These are phyloP conservation scores for Urochloa ruziziensis DNA, from an alignment of 176 grass and related monocot genomes.

Conservation along the genomic window DNA sequence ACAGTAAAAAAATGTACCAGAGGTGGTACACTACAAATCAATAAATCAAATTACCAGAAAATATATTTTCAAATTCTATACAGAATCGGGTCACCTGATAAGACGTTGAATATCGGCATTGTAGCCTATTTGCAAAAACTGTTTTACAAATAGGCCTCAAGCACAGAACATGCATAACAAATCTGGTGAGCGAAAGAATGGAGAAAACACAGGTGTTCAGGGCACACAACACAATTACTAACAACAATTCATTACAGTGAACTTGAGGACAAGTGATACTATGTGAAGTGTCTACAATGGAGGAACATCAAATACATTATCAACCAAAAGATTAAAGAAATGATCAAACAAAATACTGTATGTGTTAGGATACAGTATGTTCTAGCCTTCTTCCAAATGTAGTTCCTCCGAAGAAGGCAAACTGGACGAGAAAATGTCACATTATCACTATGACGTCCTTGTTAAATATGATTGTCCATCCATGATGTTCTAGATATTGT, in stretches of 20 bases:
- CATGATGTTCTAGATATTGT: constrained; percentile 39
- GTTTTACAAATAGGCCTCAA: not conserved
- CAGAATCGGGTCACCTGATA: not conserved
- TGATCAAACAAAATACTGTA: constrained; percentile 44
- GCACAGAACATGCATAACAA: not conserved
- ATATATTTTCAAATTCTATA: not conserved
- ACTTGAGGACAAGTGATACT: constrained; percentile 6
- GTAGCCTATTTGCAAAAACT: not conserved
- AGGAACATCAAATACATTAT: constrained; percentile 25
- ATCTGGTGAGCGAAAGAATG: not conserved
- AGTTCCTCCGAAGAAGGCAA: constrained; percentile 10
- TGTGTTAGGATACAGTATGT: constrained; percentile 51
- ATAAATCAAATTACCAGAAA: not conserved
- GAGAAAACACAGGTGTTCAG: not conserved
- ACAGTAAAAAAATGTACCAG: not conserved
- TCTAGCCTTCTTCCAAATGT: constrained; percentile 28
- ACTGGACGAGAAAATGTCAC: constrained; percentile 1
- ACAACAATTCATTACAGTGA: constrained; percentile 34
- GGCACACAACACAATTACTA: not conserved
- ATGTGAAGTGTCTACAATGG: constrained; percentile 29
- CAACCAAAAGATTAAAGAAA: constrained; percentile 57
- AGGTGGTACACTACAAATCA: not conserved
- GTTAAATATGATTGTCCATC: constrained; percentile 40
- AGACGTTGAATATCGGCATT: not conserved
- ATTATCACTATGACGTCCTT: constrained; percentile 22